Base-by-base conservation (phyloP, 495 filamentous ascomycete species). In the Aspergillus mulundensis region DNA sequence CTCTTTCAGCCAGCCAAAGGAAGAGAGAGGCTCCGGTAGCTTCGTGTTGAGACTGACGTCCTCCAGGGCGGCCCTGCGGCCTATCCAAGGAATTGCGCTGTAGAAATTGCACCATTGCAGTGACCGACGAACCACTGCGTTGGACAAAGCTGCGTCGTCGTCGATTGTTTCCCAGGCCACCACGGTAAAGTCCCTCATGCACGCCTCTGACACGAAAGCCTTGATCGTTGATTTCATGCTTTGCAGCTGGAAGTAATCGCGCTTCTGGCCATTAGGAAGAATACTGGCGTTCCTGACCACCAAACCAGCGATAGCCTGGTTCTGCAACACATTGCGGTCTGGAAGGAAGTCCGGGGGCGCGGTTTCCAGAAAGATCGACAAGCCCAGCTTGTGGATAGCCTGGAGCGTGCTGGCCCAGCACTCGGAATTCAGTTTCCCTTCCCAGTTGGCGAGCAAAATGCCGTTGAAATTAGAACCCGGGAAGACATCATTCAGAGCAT, bases 1-100 rank as follows among this genome's bases (percentile, higher is more conserved):
- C 49, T 80, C 72, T 56, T 83, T 83, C 52, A 84, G 63, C 81
- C 81, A 84, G 38, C 78, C 70, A 58, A 84, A 82, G 16, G 80
- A 75, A 14, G 77, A 74, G 0, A 82, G 71, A 8, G 77, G 79
- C 56, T 81, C 71, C 2, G 63, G 48, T 7, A 61, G 67, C 5
- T 68, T 65, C n/a, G 58, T 60, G 40, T 74, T 72, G 7, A 73
- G 47, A 7, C 61, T 55, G 14, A 75, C 68, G 57, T 81, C 64
- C 15, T 57, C 57, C 11, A 84, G 61, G 10, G 80, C 74, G 15
- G 70, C 63, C 24, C 68, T 61, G 16, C 72, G 45, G 8, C 78
- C 74, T 48, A 84, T 79, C 75, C 75, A 84, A 3, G 73, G 60
- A 15, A 83, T 61, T 3, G 75, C 75, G 54, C 77, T 82, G 66